A percentile compares a stretch with the other conserved stretches of the same genome.
Evolutionary conservation across 1,284 basidiomycete genomes (phyloP).

Genomic region (Erythrobasidium hasegawianum): DNA sequence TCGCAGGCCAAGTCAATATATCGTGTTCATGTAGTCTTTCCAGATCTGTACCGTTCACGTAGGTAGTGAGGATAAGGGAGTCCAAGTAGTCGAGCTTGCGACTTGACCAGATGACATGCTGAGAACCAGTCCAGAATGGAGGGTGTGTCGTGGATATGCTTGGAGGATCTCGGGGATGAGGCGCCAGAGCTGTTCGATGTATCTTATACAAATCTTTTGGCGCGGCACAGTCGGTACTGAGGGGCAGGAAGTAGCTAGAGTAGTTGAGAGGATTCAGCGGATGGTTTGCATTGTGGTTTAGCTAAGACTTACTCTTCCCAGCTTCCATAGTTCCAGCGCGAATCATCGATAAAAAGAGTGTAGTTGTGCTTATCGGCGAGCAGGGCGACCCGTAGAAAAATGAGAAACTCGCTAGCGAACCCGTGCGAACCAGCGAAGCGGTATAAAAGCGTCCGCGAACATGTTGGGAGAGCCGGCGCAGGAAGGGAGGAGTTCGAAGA

Average conservation of each 20-base stretch:
- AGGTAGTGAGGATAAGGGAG: slow-evolving; percentile 32
- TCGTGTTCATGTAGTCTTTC: slow-evolving; percentile 35
- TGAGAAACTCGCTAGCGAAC: slow-evolving; percentile 40
- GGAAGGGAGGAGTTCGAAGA: too few relatives aligned
- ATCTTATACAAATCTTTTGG: neutral
- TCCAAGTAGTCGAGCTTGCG: slow-evolving; percentile 42
- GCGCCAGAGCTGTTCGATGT: slow-evolving; percentile 17
- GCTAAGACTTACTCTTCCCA: slow-evolving; percentile 32
- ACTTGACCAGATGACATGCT: slow-evolving; percentile 38
- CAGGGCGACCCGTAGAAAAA: slow-evolving; percentile 39
- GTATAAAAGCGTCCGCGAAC: slow-evolving; percentile 18
- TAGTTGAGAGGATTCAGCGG: neutral
- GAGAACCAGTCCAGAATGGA: slow-evolving; percentile 28
- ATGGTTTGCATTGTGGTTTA: too few relatives aligned
- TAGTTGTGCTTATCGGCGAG: slow-evolving; percentile 38
- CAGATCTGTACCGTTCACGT: slow-evolving; percentile 19
- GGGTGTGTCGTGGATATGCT: neutral
- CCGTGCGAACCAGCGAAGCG: slow-evolving; percentile 40
- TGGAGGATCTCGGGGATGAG: slow-evolving; percentile 7
- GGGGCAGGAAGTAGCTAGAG: slow-evolving; percentile 25
- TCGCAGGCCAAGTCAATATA: neutral
- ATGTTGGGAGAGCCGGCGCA: neutral
- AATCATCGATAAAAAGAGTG: slow-evolving; percentile 39
- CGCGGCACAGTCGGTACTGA: slow-evolving; percentile 5
- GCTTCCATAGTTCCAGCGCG: slow-evolving; percentile 42